Conservation (phyloP, 768 basidiomycete genomes). For the Lentinula guzmanii region DNA sequence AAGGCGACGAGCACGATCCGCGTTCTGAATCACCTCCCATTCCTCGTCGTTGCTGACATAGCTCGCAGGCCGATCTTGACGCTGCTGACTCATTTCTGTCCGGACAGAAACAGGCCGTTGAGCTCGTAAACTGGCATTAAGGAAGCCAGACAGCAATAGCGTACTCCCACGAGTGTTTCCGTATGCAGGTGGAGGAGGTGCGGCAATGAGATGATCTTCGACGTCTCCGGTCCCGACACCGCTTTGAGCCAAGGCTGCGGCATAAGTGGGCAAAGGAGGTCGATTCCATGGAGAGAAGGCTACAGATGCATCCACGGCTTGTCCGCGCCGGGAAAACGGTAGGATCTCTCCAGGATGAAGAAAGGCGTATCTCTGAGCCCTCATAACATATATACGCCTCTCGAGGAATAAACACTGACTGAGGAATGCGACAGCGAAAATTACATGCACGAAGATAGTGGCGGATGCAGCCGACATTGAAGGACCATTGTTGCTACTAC, state of each 20-base stretch:
- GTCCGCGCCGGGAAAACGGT: constrained; percentile 28
- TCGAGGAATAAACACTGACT: constrained; percentile 56
- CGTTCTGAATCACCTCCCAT: constrained; percentile 50
- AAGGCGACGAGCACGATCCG: constrained; percentile 43
- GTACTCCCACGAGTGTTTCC: constrained; percentile 69
- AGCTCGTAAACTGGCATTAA: constrained; percentile 41
- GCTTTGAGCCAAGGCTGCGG: constrained; percentile 60
- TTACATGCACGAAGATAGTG: constrained; percentile 55
- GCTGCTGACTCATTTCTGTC: constrained; percentile 17
- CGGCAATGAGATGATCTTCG: constrained; percentile 64
- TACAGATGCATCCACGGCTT: constrained; percentile 22
- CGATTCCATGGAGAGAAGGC: constrained; percentile 66
- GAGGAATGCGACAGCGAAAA: constrained; percentile 47
- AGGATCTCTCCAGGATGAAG: constrained; percentile 54
- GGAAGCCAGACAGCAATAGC: constrained; percentile 48
- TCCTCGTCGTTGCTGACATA: constrained; percentile 49
- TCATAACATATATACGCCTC: constrained; percentile 56
- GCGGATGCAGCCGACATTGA: constrained; percentile 20
- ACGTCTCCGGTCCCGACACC: constrained; percentile 72
- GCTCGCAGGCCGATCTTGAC: constrained; percentile 41
- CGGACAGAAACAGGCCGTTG: constrained; percentile 35
- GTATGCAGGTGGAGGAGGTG: constrained; percentile 70
- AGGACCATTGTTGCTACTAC: constrained; percentile 7
- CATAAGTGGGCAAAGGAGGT: constrained; percentile 65
- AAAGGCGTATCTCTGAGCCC: constrained; percentile 57